A percentile compares a stretch with the other conserved stretches of the same genome.
These are phyloP conservation scores for Sarcocystis neurona DNA, from an alignment of 169 alveolate genomes.

Conservation along the genomic window DNA sequence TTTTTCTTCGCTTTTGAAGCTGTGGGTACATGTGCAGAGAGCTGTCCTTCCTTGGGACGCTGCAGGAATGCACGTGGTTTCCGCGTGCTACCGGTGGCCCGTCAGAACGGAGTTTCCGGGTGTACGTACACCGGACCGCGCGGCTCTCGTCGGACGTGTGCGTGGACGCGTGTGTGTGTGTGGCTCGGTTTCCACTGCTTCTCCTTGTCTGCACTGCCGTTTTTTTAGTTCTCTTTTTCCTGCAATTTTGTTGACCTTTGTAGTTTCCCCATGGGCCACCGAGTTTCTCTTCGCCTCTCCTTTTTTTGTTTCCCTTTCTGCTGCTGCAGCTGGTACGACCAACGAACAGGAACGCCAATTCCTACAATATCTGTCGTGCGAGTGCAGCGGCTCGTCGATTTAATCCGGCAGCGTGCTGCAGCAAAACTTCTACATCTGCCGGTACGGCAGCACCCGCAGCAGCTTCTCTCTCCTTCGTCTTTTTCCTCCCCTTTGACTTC, in stretches of 20 bases:
- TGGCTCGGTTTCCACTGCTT: neutral
- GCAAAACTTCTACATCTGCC: slow-evolving; percentile 61
- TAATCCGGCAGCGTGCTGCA: slow-evolving; percentile 61
- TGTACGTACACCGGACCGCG: too few relatives aligned
- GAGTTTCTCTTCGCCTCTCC: neutral
- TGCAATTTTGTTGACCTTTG: too few relatives aligned
- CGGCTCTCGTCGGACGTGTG: too few relatives aligned
- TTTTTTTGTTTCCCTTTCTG: neutral
- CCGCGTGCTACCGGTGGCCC: too few relatives aligned
- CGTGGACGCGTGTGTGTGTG: too few relatives aligned
- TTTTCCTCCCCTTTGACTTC: neutral
- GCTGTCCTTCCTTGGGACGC: too few relatives aligned
- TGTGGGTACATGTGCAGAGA: too few relatives aligned
- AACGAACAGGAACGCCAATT: slow-evolving; percentile 46
- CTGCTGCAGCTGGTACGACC: slow-evolving; percentile 62
- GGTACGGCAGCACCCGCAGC: slow-evolving; percentile 57
- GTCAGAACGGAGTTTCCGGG: too few relatives aligned
- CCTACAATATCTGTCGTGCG: slow-evolving; percentile 45
- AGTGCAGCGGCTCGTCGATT: slow-evolving; percentile 60
- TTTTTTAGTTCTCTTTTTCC: neutral
- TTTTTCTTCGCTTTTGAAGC: neutral
- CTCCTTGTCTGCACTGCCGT: neutral
- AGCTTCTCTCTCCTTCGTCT: slow-evolving; percentile 28
- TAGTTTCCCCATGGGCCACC: neutral
- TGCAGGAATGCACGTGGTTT: too few relatives aligned